Evolutionary conservation across 768 basidiomycete genomes (phyloP).

Genomic region (Lactifluus volemus): DNA sequence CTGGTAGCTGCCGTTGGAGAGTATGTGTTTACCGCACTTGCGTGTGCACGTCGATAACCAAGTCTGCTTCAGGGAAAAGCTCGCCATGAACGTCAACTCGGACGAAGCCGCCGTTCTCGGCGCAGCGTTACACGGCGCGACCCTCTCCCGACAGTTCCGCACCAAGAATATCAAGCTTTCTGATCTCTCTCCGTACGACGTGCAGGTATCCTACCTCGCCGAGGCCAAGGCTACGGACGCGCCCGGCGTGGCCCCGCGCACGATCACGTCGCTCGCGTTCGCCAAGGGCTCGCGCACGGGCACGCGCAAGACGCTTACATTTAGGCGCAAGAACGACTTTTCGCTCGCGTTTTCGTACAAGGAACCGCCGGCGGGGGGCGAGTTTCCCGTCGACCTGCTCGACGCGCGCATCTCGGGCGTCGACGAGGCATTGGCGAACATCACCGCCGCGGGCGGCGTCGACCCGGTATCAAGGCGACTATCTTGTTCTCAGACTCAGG

Average conservation of each 20-base stretch:
- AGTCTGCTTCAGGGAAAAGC: conserved; percentile 47
- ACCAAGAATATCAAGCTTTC: conserved; percentile 87
- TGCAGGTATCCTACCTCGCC: conserved; percentile 72
- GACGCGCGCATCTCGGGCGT: conserved; percentile 69
- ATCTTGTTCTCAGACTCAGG: conserved; percentile 80
- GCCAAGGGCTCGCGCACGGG: conserved; percentile 67
- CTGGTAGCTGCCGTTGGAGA: conserved; percentile 72
- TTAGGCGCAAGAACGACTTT: conserved; percentile 83
- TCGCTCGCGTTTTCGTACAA: conserved; percentile 72
- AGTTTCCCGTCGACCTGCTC: conserved; percentile 64
- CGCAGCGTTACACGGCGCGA: conserved; percentile 87
- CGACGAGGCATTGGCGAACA: conserved; percentile 65
- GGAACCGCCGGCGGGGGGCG: conserved; percentile 50
- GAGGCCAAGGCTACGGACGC: conserved; percentile 41
- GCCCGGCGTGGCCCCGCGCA: conserved; percentile 39
- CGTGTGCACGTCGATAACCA: background rate
- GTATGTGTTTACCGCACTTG: conserved; percentile 34
- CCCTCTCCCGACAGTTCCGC: conserved; percentile 82
- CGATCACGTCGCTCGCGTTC: conserved; percentile 72
- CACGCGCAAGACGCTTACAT: conserved; percentile 77
- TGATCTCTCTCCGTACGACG: conserved; percentile 65
- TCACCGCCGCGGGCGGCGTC: conserved; percentile 71
- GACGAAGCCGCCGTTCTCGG: conserved; percentile 94
- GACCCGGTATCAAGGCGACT: conserved; percentile 87
- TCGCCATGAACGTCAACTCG: conserved; percentile 92